Percentiles rank a stretch among this genome's conserved stretches.
Conservation (phyloP, 2,329 filamentous ascomycete genomes). For the Fonsecaea pugnacius region DNA sequence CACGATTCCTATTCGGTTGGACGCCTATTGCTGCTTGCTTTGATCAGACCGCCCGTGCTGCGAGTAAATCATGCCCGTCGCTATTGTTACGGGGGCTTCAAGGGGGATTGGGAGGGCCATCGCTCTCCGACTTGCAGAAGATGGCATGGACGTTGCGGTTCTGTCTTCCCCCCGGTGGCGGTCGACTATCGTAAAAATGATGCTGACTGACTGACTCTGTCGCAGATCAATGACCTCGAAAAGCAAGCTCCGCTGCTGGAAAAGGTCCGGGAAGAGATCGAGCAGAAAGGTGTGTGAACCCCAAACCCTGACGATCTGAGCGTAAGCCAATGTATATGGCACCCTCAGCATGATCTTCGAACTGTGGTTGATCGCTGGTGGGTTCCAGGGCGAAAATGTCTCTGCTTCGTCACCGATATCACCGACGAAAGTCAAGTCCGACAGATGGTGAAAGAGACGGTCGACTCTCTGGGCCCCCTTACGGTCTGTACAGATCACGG, state of each 20-base stretch:
- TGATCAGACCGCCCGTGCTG: too few species aligned
- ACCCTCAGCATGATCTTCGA: too few species aligned
- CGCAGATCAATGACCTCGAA: slow-evolving; percentile 41
- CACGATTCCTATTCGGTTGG: too few species aligned
- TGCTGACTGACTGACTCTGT: neutral
- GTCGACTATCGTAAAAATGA: neutral
- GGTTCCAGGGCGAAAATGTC: slow-evolving; percentile 13
- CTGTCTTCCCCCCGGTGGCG: neutral
- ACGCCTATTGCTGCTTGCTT: too few species aligned
- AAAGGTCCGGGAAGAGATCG: slow-evolving; percentile 8
- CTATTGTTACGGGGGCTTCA: slow-evolving; percentile 46
- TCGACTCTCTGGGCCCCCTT: slow-evolving; percentile 3
- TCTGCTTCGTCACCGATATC: slow-evolving; percentile 9
- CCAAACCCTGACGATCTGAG: too few species aligned
- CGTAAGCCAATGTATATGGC: too few species aligned
- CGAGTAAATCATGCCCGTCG: slow-evolving; percentile 30
- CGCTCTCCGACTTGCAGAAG: slow-evolving; percentile 43
- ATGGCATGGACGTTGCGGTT: slow-evolving; percentile 48
- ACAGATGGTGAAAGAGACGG: slow-evolving; percentile 12
- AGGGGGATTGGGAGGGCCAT: slow-evolving; percentile 47
- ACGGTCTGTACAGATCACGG: neutral
- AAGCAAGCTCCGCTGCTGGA: slow-evolving; percentile 5
- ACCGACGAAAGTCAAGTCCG: slow-evolving; percentile 14
- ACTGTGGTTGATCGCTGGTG: neutral
- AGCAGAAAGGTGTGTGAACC: slow-evolving; percentile 11